Conservation (phyloP, 2,329 filamentous ascomycete genomes). For the Trichoderma semiorbis region DNA sequence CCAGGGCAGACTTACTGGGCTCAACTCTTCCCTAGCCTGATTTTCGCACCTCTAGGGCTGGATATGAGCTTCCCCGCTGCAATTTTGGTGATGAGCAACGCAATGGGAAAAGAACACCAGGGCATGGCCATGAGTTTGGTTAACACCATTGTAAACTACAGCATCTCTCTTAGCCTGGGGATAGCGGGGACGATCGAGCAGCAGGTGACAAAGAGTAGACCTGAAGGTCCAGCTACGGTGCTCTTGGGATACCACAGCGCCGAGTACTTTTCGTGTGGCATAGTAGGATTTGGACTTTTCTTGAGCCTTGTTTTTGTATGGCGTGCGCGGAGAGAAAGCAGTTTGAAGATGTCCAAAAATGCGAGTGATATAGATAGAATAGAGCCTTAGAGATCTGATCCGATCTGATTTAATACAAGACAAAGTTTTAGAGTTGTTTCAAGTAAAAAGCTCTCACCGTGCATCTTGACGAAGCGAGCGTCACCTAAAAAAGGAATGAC, state of each 20-base stretch:
- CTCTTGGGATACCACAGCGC: not conserved
- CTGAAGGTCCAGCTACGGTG: not conserved
- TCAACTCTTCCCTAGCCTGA: constrained; percentile 32
- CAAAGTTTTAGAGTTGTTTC: not conserved
- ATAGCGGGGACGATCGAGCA: constrained; percentile 62
- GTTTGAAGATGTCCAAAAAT: not conserved
- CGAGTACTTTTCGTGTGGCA: not conserved
- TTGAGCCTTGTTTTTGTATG: not conserved
- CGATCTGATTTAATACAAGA: not conserved
- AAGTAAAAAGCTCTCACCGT: not conserved
- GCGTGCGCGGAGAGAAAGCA: not conserved
- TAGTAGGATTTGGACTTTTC: not conserved
- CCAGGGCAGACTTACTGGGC: constrained; percentile 22
- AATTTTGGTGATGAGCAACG: constrained; percentile 57
- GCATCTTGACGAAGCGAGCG: not conserved
- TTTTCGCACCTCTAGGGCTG: constrained; percentile 49
- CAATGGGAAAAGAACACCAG: constrained; percentile 43
- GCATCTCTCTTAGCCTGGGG: constrained; percentile 62
- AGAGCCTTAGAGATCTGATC: not conserved
- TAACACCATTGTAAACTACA: constrained; percentile 65
- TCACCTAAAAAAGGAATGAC: not conserved
- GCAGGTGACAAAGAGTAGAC: not conserved
- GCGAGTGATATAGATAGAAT: not conserved
- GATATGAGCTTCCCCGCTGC: constrained; percentile 65
- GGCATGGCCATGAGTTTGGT: constrained; percentile 52